Conservation (phyloP, 257 asterid species). For the Solanum gandarillasii region DNA sequence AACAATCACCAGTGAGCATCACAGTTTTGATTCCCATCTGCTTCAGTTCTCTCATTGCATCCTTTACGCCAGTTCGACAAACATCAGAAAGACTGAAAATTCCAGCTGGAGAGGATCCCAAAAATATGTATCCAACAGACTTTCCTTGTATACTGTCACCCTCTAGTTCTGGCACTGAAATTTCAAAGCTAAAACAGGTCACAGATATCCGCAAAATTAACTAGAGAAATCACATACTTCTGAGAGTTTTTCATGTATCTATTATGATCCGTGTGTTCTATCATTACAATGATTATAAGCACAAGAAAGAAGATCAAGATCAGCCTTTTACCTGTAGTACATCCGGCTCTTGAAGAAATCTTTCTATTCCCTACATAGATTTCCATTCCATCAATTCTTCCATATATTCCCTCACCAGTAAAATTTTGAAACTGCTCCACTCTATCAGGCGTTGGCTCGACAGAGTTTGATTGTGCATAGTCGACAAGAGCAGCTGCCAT, state of each 20-base stretch:
- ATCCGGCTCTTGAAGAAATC: slow-evolving; percentile 60
- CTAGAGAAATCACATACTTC: neutral
- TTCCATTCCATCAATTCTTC: slow-evolving; percentile 45
- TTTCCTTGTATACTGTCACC: slow-evolving; percentile 42
- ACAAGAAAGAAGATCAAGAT: neutral
- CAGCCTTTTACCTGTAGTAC: slow-evolving; percentile 36
- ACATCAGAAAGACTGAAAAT: slow-evolving; percentile 52
- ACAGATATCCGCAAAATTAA: neutral
- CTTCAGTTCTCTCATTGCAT: slow-evolving; percentile 57
- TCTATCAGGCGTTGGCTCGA: slow-evolving; percentile 56
- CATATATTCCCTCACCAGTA: slow-evolving; percentile 89
- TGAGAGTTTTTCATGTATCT: neutral
- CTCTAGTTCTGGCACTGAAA: slow-evolving; percentile 49
- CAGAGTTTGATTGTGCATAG: slow-evolving; percentile 24
- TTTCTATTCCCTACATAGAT: slow-evolving; percentile 59
- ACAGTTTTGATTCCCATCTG: slow-evolving; percentile 55
- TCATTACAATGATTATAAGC: neutral
- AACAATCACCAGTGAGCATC: slow-evolving; percentile 86
- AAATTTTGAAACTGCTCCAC: slow-evolving; percentile 54
- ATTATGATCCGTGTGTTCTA: neutral
- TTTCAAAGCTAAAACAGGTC: neutral
- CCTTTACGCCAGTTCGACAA: slow-evolving; percentile 79
- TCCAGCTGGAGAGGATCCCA: slow-evolving; percentile 49
- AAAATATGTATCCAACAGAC: slow-evolving; percentile 55
- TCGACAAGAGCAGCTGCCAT: slow-evolving; percentile 73